A percentile compares a stretch with the other conserved stretches of the same genome.
Conservation (phyloP, 371 early-diverging fungal genomes). For the Umbelopsis sp. region DNA sequence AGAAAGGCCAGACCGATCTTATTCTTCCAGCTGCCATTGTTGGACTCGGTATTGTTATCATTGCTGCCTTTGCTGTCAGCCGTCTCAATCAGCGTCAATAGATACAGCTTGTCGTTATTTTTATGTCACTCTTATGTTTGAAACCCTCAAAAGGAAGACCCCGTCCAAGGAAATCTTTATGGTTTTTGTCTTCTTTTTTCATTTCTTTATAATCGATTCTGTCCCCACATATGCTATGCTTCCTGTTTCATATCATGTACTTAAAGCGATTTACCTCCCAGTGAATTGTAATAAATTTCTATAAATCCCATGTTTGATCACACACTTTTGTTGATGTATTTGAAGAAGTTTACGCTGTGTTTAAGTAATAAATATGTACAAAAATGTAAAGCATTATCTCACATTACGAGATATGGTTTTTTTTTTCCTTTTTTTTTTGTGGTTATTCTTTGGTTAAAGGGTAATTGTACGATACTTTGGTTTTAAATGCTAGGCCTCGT, state of each 20-base stretch:
- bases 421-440: neutral
- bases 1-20: conserved; percentile 40
- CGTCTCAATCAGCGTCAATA: conserved; percentile 21
- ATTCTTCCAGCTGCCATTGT: conserved; percentile 65
- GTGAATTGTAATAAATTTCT: conserved; percentile 12
- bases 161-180: neutral
- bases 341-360: no score
- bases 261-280: neutral
- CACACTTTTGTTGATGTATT: neutral
- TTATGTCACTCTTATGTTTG: neutral
- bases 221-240: neutral
- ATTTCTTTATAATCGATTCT: neutral
- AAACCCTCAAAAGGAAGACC: neutral
- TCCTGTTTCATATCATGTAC: conserved; percentile 12
- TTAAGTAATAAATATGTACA: neutral
- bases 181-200: neutral
- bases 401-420: neutral
- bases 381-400: neutral
- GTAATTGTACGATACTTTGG: no score
- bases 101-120: neutral
- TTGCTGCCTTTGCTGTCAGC: conserved; percentile 61
- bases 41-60: conserved; percentile 60
- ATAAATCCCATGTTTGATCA: neutral
- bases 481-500: no score
- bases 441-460: neutral